Base-by-base conservation (phyloP, 805 yeast species). In the Pichia nakasei region DNA sequence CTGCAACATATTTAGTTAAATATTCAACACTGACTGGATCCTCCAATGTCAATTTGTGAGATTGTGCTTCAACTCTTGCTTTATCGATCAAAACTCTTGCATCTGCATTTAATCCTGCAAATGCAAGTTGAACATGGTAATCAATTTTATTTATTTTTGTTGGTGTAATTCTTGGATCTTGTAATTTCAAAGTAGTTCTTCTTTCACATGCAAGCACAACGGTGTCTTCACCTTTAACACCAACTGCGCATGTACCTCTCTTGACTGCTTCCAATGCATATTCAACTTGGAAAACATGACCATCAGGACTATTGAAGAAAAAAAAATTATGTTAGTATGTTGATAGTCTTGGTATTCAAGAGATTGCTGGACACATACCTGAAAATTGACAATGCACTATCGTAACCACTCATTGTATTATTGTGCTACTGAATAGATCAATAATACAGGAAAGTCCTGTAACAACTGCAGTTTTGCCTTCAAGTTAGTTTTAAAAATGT, bases 21-120 rank as follows among this genome's bases (percentile, higher is more conserved):
- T 89, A 93, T 60, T 93, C 97, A 46, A 93, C 75, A 17, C 87
- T 71, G 9, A 88, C 96, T 1, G 97, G 83, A 60, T 93, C 97
- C 62, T 91, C 98, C 58, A 91, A 74, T n/a, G 91, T 87, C 56
- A 93, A 75, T 62, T 84, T 77, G 66, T 89, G 95, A 15, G 95
- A 84, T 65, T 93, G 98, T 4, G 97, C 97, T 64, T 93, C 97
- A 22, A 91, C 82, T 58, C 97, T 78, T 12, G 98, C 97, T 67
- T 83, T 85, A 65, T 93, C 97, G 45, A 93, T 86, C 53, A 93
- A 75, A 45, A 93, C 80, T 62, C 98, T 77, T 17, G 97, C 96
- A 64, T 93, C 98, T n/a, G 98, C 98, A 64, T 89, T 91, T 62
- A 93, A 74, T 4, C 98, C 98, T 37, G 98, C 96, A 70, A 93